Base-by-base conservation (phyloP, 257 asterid species). In the Solanum bukasovii region DNA sequence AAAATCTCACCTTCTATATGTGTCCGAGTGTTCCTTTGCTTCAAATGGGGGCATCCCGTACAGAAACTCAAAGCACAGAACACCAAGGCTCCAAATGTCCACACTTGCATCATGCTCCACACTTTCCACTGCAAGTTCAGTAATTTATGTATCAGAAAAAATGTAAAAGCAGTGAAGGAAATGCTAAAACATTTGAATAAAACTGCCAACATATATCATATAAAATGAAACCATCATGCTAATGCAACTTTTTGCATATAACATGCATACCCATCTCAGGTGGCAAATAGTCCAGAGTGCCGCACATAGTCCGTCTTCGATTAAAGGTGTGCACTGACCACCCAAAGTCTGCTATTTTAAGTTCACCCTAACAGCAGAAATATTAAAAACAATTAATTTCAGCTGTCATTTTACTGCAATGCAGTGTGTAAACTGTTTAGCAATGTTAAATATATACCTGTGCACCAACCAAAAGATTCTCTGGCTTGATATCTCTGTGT, bases 261-360 rank as follows among this genome's bases (percentile, higher is more conserved):
- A 61, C 52, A 23, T 16, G 63, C 93, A 70, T 92, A 97, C 99
- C 99, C 99, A 97, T 97, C 95, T 97, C 99, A 27, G 99, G 99
- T 67, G 99, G 99, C 87, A 97, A 96, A 90, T 97, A 96, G 94
- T 97, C 99, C 0, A 97, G 94, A 85, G 99, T 97, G 84, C 99
- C 99, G 84, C 99, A 97, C 99, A 97, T 96, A 56, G 99, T 97
- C 85, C 96, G 93, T 87, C 99, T 92, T 86, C 99, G 99, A 85
- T 93, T 95, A 90, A 97, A 97, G 61, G 99, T 97, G 90, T 97
- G 99, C 65, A 97, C 99, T 2, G 99, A 97, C 99, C 99, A 97
- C 72, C 99, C 99, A 86, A 97, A 97, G 88, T 96, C 99, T 33
- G 99, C 99, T 73, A 97, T 97, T 91, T 97, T 97, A 52, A 97